Percentiles rank a stretch among this genome's conserved stretches.
Conservation (phyloP, 2,329 filamentous ascomycete genomes). For the Verticillium albo-atrum region DNA sequence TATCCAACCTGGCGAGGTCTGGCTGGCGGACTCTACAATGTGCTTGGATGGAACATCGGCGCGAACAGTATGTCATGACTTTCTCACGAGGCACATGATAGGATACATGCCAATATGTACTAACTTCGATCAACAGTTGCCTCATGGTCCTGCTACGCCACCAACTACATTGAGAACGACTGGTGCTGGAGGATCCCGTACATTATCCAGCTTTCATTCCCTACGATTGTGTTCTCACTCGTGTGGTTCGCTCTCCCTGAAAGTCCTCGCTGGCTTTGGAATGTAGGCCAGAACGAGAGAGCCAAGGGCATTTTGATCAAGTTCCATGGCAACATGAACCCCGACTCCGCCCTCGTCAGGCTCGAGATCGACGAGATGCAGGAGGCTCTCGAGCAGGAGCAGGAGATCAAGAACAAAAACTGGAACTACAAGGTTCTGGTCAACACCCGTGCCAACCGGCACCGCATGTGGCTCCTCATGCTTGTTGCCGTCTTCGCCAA, state of each 20-base stretch:
- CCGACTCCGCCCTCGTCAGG: constrained; percentile 21
- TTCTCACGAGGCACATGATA: background rate
- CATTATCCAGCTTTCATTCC: constrained; percentile 38
- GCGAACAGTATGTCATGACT: constrained; percentile 10
- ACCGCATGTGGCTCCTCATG: constrained; percentile 40
- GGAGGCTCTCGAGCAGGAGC: constrained; percentile 38
- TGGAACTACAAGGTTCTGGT: constrained; percentile 40
- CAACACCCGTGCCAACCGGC: constrained; percentile 40
- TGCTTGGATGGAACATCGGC: constrained; percentile 14
- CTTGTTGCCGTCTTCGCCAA: constrained; percentile 44
- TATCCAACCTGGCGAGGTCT: constrained; percentile 15
- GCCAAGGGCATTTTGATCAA: constrained; percentile 26
- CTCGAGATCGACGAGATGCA: constrained; percentile 42
- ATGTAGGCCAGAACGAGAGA: constrained; percentile 22
- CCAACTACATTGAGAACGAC: constrained; percentile 34
- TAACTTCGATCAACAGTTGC: constrained; percentile 23
- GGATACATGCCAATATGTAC: background rate
- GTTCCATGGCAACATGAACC: constrained; percentile 39
- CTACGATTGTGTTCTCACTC: constrained; percentile 35
- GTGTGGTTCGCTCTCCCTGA: constrained; percentile 42
- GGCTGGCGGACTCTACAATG: constrained; percentile 13
- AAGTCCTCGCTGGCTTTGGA: constrained; percentile 36
- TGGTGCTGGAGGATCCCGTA: constrained; percentile 45
- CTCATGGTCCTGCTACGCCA: constrained; percentile 40
- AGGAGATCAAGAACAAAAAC: constrained; percentile 24